Base-by-base conservation (phyloP, 2,329 filamentous ascomycete species). In the Pseudogymnoascus sp. region DNA sequence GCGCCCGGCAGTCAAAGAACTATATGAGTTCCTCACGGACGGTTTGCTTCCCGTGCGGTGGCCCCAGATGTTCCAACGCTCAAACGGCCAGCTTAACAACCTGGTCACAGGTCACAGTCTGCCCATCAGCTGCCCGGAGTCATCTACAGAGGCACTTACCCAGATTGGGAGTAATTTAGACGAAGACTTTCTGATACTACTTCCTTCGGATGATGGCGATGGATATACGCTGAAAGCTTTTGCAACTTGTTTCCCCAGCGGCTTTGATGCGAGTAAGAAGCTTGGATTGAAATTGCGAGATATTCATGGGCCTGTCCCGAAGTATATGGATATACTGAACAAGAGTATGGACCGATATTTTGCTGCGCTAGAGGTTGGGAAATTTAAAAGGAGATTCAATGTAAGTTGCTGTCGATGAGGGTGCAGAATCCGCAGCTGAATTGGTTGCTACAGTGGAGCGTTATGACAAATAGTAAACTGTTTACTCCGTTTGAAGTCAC, bases 271-370 rank as follows among this genome's bases (percentile, higher is more conserved):
- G 1, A 73, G 73, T n/a, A 68, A 78, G 56, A 87, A 87, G 65
- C 76, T 87, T 7, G 79, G 78, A 1, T 73, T 79, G 11, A 75
- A 77, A 0, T 75, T 88, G 0, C 74, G 79, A 0, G 76, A 78
- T 28, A 87, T 88, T 67, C 85, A 88, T 69, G 71, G 59, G 0
- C 84, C 84, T 0, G 84, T 88, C 0, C 85, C 85, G 0, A 78
- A 79, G 5, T 88, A 88, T 69, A 73, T 70, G 34, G 72, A 77
- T 53, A 87, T 85, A 68, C 68, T 88, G 0, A 81, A 82, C 68
- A 79, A 75, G 60, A 81, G 77, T 60, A 88, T 88, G 85, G 84
- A 88, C 69, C 75, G 82, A 0, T 87, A 84, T 73, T 87, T 88
- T 70, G 77, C 80, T 1, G 71, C 72, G 11, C 59, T 88, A 0